Evolutionary conservation across 768 basidiomycete genomes (phyloP).

Genomic region (Collybiopsis luxurians): DNA sequence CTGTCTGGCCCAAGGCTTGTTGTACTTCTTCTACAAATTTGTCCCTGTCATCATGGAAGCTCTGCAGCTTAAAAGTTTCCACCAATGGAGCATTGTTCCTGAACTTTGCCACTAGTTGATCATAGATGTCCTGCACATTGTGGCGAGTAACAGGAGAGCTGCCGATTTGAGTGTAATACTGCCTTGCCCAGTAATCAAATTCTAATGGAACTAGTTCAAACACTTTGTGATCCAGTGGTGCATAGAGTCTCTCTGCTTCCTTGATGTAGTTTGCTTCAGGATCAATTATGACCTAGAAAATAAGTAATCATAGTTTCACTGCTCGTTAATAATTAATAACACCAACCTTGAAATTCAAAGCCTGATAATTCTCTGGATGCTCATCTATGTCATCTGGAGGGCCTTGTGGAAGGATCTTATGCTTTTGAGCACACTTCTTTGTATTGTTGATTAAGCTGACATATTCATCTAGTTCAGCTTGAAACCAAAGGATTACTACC

Average conservation of each 20-base stretch:
- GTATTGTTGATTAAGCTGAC: slow-evolving; percentile 16
- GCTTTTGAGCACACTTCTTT: slow-evolving; percentile 16
- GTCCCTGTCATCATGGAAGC: too few species aligned
- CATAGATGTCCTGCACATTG: slow-evolving; percentile 6
- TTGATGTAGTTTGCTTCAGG: not conserved
- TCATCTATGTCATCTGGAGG: slow-evolving; percentile 25
- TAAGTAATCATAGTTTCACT: not conserved
- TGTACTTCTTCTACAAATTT: too few species aligned
- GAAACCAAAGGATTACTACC: slow-evolving; percentile 35
- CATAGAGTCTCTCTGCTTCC: slow-evolving; percentile 4
- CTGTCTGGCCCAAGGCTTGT: too few species aligned
- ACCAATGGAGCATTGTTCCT: too few species aligned
- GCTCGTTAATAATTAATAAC: not conserved
- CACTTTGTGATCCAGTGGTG: slow-evolving; percentile 5
- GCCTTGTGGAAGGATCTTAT: slow-evolving; percentile 36
- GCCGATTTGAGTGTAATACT: slow-evolving; percentile 3
- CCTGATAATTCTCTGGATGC: slow-evolving; percentile 21
- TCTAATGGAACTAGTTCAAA: slow-evolving; percentile 5
- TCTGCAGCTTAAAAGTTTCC: too few species aligned
- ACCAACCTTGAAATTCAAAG: slow-evolving; percentile 30
- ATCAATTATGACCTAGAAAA: not conserved
- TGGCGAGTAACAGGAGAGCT: not conserved
- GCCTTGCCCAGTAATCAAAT: not conserved
- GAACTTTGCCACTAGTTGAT: not conserved
- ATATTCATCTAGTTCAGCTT: slow-evolving; percentile 30